These are phyloP conservation scores for Vinca minor DNA, from an alignment of 257 asterid genomes.

Conservation along the genomic window DNA sequence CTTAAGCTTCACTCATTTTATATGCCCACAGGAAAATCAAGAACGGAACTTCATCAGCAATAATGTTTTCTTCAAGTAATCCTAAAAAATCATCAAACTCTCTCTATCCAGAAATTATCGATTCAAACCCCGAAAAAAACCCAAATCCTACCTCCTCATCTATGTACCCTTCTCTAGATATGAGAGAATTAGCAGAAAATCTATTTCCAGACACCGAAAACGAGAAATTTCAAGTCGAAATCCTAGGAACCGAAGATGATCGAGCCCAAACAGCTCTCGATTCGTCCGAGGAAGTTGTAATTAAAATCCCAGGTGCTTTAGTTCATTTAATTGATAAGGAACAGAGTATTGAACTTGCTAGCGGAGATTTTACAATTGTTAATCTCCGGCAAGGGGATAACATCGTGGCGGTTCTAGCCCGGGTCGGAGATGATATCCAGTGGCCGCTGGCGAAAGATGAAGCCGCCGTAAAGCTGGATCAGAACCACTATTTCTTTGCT, in stretches of 20 bases:
- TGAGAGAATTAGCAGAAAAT: slow-evolving; percentile 47
- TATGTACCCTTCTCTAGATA: slow-evolving; percentile 48
- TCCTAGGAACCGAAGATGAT: slow-evolving; percentile 7
- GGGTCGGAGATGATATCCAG: slow-evolving; percentile 72
- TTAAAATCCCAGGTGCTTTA: slow-evolving; percentile 64
- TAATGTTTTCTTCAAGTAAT: slow-evolving; percentile 21
- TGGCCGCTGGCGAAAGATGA: slow-evolving; percentile 94
- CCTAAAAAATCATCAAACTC: slow-evolving; percentile 18
- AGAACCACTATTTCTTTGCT: slow-evolving; percentile 66
- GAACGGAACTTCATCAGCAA: too few species aligned
- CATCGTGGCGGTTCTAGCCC: slow-evolving; percentile 67
- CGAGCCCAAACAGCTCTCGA: slow-evolving; percentile 25
- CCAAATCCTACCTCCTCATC: slow-evolving; percentile 30
- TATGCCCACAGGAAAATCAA: slow-evolving; percentile 7
- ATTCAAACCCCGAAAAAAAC: slow-evolving; percentile 45
- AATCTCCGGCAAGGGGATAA: slow-evolving; percentile 56
- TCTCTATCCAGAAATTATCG: slow-evolving; percentile 47
- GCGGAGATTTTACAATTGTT: slow-evolving; percentile 54
- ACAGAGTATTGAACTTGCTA: slow-evolving; percentile 56
- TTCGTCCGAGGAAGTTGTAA: slow-evolving; percentile 56
- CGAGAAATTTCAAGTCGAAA: slow-evolving; percentile 10
- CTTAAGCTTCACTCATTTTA: too few species aligned
- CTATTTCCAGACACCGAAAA: too few species aligned
- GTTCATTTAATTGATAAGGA: slow-evolving; percentile 62
- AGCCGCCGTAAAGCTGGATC: slow-evolving; percentile 77